phyloP scores from a whole-genome alignment of 306 rosid genomes.

The Inga laurina region DNA sequence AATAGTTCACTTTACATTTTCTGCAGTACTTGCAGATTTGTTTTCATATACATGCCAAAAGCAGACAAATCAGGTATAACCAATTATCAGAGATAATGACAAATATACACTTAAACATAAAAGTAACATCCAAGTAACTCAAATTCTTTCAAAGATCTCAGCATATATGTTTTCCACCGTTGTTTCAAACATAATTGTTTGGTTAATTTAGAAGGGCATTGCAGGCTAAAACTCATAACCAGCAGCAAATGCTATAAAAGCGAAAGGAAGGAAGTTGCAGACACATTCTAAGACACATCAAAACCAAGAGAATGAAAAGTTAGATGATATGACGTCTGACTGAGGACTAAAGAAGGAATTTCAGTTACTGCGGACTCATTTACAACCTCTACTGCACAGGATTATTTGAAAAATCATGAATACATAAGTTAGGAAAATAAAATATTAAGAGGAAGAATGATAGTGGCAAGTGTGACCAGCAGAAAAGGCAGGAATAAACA shows the following conservation, averaged over 20 bases:
- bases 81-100: background rate
- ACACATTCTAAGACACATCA: background rate
- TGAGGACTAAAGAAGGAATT: background rate
- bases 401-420: background rate
- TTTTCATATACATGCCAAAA: background rate
- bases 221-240: background rate
- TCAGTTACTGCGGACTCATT: background rate
- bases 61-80: background rate
- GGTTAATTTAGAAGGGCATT: background rate
- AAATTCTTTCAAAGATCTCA: background rate
- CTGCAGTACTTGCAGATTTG: background rate
- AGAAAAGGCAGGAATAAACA: conserved; percentile 14
- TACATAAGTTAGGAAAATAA: background rate
- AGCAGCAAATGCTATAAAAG: background rate
- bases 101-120: background rate
- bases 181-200: background rate
- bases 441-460: background rate
- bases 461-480: background rate
- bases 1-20: conserved; percentile 25
- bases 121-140: background rate
- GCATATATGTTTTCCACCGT: background rate
- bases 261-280: background rate
- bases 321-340: background rate
- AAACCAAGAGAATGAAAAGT: background rate
- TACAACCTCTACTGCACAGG: background rate